A percentile compares a stretch with the other conserved stretches of the same genome.
Conservation (phyloP, 2,329 filamentous ascomycete genomes). For the Alternaria longipes region DNA sequence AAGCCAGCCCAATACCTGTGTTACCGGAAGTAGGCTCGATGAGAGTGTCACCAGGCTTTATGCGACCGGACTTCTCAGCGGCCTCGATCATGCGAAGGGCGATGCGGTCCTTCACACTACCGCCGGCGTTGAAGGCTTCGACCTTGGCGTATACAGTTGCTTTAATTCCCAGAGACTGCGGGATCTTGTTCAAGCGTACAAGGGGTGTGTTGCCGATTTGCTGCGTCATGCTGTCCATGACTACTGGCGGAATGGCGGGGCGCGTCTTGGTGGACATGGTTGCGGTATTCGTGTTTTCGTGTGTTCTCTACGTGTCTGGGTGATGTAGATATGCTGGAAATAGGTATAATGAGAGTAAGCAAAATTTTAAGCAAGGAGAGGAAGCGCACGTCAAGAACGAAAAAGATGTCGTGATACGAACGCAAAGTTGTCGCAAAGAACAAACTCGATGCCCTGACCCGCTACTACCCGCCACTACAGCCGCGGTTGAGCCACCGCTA, state of each 20-base stretch:
- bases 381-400: constrained; percentile 10
- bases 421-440: constrained; percentile 22
- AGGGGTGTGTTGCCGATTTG: constrained; percentile 97
- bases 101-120: constrained; percentile 94
- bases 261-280: constrained; percentile 60
- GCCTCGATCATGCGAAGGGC: constrained; percentile 97
- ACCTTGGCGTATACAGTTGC: constrained; percentile 90
- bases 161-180: constrained; percentile 87
- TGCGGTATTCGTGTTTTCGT: constrained; percentile 11
- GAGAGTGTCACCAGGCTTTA: constrained; percentile 95
- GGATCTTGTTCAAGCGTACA: constrained; percentile 90
- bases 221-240: constrained; percentile 76
- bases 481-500: constrained; percentile 17
- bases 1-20: constrained; percentile 93
- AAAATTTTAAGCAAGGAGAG: constrained; percentile 4
- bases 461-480: constrained; percentile 26
- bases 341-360: not conserved
- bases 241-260: constrained; percentile 63
- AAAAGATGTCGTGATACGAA: constrained; percentile 4
- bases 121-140: constrained; percentile 93
- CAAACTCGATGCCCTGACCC: constrained; percentile 21
- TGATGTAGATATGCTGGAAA: not conserved
- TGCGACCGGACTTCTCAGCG: constrained; percentile 87
- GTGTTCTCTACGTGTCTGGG: not conserved
- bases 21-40: constrained; percentile 99